These are phyloP conservation scores for Leccinum laetum DNA, from an alignment of 1,284 basidiomycete species.

Conservation along the genomic window DNA sequence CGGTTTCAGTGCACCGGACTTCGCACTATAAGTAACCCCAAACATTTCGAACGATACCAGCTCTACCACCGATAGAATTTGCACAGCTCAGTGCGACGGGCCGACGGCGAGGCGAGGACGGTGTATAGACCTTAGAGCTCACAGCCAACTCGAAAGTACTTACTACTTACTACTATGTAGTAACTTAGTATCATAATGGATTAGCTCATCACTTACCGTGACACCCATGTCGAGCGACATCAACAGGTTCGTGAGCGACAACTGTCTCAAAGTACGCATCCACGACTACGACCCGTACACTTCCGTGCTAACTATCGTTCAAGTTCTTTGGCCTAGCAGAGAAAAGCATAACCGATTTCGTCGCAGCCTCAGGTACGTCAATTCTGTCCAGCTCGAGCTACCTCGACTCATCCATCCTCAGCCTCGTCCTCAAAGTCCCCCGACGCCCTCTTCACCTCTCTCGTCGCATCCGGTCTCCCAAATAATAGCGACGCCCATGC, in stretches of 20 bases:
- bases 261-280: constrained; percentile 70
- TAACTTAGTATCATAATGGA: background rate
- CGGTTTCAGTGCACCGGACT: too few species aligned
- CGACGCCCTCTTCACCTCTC: constrained; percentile 73
- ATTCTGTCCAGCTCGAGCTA: too few species aligned
- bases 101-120: too few species aligned
- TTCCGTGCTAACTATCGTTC: constrained; percentile 1
- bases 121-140: too few species aligned
- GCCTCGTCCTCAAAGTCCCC: constrained; percentile 84
- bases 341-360: constrained; percentile 81
- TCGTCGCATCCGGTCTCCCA: constrained; percentile 80
- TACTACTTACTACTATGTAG: too few species aligned
- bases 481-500: constrained; percentile 76
- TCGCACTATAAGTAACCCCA: too few species aligned
- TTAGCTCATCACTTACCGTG: constrained; percentile 8
- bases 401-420: constrained; percentile 30
- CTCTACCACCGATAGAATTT: too few species aligned
- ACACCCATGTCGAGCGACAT: constrained; percentile 47
- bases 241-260: constrained; percentile 84
- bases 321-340: constrained; percentile 85
- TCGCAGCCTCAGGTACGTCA: constrained; percentile 77
- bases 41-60: too few species aligned
- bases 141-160: too few species aligned
- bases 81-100: too few species aligned
- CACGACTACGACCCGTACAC: background rate